Percentiles rank a stretch among this genome's conserved stretches.
Evolutionary conservation across 2,329 filamentous ascomycete genomes (phyloP).

Genomic region (Cyanodermella asteris): DNA sequence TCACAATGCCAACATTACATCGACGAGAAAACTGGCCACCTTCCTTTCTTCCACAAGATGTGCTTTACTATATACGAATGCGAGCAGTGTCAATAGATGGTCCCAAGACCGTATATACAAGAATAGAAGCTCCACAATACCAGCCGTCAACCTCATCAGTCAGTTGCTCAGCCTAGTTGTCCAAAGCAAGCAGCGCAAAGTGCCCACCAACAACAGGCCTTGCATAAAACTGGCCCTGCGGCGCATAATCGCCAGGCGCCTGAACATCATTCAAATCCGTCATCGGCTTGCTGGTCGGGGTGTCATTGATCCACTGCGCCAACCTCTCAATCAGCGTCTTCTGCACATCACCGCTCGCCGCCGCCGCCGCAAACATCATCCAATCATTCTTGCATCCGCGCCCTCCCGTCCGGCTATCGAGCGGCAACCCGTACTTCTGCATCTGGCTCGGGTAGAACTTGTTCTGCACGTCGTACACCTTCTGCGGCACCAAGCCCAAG

Average conservation of each 20-base stretch:
- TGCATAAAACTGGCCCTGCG: constrained; percentile 9
- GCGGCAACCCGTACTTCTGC: constrained; percentile 16
- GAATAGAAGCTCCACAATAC: too few species aligned
- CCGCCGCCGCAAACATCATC: constrained; percentile 18
- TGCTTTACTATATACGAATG: too few species aligned
- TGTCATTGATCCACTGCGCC: constrained; percentile 27
- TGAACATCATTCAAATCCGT: constrained; percentile 25
- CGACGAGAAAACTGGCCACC: too few species aligned
- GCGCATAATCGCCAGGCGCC: neutral
- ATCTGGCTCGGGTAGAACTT: constrained; percentile 17
- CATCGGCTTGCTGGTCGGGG: constrained; percentile 24
- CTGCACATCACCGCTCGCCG: constrained; percentile 7
- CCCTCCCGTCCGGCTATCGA: constrained; percentile 22
- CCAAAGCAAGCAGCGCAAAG: constrained; percentile 24
- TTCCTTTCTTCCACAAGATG: too few species aligned
- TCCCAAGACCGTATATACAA: too few species aligned
- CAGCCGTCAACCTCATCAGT: too few species aligned
- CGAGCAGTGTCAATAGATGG: too few species aligned
- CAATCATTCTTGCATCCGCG: constrained; percentile 23
- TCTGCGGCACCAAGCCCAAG: constrained; percentile 16
- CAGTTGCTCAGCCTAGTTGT: constrained; percentile 2
- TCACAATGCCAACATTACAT: too few species aligned
- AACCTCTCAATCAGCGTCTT: constrained; percentile 17
- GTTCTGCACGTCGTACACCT: constrained; percentile 16
- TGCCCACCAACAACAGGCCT: constrained; percentile 30